A percentile compares a stretch with the other conserved stretches of the same genome.
Conservation (phyloP, 345 rosid genomes). For the Aquilaria sinensis region DNA sequence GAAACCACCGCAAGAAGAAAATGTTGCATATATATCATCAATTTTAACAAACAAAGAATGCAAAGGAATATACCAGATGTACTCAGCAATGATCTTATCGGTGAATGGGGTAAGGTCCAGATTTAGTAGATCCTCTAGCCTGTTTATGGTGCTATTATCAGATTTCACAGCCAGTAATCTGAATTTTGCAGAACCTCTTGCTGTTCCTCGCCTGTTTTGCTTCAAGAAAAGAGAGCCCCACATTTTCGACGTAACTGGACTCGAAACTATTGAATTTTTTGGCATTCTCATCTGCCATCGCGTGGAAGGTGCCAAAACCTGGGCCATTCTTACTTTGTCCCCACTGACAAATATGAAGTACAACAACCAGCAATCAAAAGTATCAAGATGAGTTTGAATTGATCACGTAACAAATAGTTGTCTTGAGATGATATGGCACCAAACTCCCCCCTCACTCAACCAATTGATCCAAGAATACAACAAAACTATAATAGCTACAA, state of each 20-base stretch:
- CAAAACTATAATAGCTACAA: not conserved
- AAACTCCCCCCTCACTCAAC: not conserved
- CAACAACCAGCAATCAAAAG: slow-evolving; percentile 10
- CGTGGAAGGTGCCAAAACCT: slow-evolving; percentile 67
- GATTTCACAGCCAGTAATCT: slow-evolving; percentile 63
- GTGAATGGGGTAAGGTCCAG: slow-evolving; percentile 79
- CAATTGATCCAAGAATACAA: not conserved
- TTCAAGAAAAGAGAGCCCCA: slow-evolving; percentile 62
- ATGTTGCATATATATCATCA: no score
- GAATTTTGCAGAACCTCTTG: slow-evolving; percentile 40
- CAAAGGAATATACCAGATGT: slow-evolving; percentile 64
- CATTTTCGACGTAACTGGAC: slow-evolving; percentile 46
- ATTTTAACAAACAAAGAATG: not conserved
- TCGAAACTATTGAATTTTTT: slow-evolving; percentile 38
- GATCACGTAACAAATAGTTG: not conserved
- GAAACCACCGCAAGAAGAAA: no score
- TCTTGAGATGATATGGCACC: not conserved
- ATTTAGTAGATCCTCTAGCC: slow-evolving; percentile 70
- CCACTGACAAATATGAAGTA: slow-evolving; percentile 20
- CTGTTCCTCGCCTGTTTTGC: slow-evolving; percentile 54
- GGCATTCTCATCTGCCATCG: slow-evolving; percentile 74
- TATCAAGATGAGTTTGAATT: not conserved
- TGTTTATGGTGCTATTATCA: slow-evolving; percentile 59
- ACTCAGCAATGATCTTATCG: slow-evolving; percentile 86
- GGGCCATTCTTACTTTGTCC: slow-evolving; percentile 65